Conservation (phyloP, 169 alveolate species). For the Theileria sp. region DNA sequence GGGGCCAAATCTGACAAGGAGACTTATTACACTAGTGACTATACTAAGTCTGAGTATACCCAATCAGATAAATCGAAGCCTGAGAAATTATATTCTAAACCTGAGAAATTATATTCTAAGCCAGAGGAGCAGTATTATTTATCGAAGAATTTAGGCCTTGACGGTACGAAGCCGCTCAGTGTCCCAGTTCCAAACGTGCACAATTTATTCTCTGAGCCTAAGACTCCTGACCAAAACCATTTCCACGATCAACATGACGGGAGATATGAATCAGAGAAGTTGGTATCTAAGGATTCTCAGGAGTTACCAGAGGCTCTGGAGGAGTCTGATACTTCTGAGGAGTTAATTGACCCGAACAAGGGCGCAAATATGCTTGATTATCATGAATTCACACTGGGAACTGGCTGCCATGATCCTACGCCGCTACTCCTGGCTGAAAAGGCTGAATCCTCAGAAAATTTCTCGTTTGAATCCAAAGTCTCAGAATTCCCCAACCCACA, state of each 20-base stretch:
- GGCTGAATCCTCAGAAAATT: slow-evolving; percentile 10
- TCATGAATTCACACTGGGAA: slow-evolving; percentile 1
- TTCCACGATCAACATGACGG: not conserved
- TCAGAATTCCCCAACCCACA: not conserved
- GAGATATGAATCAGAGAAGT: not conserved
- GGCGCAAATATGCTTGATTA: slow-evolving; percentile 12
- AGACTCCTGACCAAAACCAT: not conserved
- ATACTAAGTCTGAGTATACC: too few species aligned
- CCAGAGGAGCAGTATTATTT: slow-evolving; percentile 14
- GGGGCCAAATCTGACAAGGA: not conserved
- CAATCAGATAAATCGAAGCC: too few species aligned
- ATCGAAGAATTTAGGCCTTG: slow-evolving; percentile 22
- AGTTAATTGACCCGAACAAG: not conserved
- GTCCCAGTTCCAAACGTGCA: slow-evolving; percentile 59
- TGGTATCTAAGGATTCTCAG: not conserved
- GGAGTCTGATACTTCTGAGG: slow-evolving; percentile 14
- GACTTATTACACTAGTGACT: too few species aligned
- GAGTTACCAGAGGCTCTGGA: not conserved
- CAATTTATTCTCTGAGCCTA: slow-evolving; percentile 30
- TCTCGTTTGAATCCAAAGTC: not conserved
- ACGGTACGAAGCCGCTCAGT: not conserved
- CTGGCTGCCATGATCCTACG: not conserved
- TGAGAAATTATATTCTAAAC: not conserved
- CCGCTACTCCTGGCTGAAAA: not conserved
- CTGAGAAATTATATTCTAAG: slow-evolving; percentile 18